These are phyloP conservation scores for Chlorella vulgaris DNA, from an alignment of 139 green algal species.

Conservation along the genomic window DNA sequence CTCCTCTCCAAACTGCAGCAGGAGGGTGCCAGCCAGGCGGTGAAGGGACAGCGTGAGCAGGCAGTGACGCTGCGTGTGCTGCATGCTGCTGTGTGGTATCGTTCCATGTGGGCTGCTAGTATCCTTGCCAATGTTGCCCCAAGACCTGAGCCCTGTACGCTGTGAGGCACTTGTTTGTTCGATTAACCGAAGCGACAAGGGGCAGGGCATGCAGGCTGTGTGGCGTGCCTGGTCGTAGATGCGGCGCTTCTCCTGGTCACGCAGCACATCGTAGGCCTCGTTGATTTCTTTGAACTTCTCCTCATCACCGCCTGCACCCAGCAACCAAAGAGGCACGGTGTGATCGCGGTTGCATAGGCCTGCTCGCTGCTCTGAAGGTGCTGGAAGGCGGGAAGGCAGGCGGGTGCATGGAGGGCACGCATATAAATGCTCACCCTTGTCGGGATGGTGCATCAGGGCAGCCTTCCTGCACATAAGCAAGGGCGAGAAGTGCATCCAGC, in stretches of 20 bases:
- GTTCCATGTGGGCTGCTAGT: no score
- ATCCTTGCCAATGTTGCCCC: no score
- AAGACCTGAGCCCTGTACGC: no score
- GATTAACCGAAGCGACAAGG: no score
- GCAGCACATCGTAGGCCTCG: slow-evolving; percentile 96
- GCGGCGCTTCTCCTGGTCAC: slow-evolving; percentile 92
- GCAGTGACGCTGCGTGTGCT: no score
- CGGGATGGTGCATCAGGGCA: slow-evolving; percentile 86
- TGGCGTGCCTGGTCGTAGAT: slow-evolving; percentile 92
- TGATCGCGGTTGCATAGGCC: no score
- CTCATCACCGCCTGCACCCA: slow-evolving; percentile 77
- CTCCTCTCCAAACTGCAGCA: slow-evolving; percentile 96
- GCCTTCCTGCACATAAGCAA: slow-evolving; percentile 63
- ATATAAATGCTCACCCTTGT: no score
- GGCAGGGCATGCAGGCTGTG: not conserved
- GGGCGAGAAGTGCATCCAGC: not conserved
- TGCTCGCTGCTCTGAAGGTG: no score
- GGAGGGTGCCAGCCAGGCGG: not conserved
- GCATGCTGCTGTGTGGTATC: no score
- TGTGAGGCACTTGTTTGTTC: no score
- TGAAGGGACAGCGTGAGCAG: not conserved
- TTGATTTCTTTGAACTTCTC: slow-evolving; percentile 99
- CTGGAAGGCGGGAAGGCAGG: not conserved
- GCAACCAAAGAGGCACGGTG: not conserved
- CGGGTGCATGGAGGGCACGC: no score